These are phyloP conservation scores for Plasmodiophora brassicae DNA, from an alignment of 208 protist species.

Conservation along the genomic window DNA sequence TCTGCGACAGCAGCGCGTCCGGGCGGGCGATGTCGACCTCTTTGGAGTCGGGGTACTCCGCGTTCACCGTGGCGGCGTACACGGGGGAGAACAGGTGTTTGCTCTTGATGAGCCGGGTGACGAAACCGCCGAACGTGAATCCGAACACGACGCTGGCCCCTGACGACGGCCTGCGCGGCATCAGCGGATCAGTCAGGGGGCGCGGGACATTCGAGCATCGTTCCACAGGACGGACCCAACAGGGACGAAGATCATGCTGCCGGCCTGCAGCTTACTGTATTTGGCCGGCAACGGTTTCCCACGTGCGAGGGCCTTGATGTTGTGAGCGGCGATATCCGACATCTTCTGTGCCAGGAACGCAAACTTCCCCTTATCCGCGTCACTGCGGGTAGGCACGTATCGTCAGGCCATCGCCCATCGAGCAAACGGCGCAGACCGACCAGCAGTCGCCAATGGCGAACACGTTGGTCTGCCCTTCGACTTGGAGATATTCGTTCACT, in stretches of 20 bases:
- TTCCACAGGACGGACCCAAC: background rate
- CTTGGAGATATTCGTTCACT: slow-evolving; percentile 16
- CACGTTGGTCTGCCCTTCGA: background rate
- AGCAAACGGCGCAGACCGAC: background rate
- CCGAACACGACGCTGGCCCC: background rate
- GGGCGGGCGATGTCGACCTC: too few relatives aligned
- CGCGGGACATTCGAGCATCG: background rate
- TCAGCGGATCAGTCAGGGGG: background rate
- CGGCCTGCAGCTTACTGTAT: too few relatives aligned
- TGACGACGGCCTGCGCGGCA: background rate
- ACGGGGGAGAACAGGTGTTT: background rate
- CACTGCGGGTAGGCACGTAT: too few relatives aligned
- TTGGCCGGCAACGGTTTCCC: background rate
- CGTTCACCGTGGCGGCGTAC: background rate
- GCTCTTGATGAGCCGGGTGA: background rate
- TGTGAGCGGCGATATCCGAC: background rate
- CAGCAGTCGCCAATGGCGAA: slow-evolving; percentile 15
- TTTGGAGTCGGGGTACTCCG: background rate
- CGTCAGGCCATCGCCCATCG: too few relatives aligned
- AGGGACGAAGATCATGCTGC: background rate
- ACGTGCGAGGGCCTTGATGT: background rate
- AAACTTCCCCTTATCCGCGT: background rate
- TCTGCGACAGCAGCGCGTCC: too few relatives aligned
- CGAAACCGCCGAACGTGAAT: background rate
- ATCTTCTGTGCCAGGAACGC: background rate